phyloP scores from a whole-genome alignment of 306 rosid species.

The Abrus precatorius region DNA sequence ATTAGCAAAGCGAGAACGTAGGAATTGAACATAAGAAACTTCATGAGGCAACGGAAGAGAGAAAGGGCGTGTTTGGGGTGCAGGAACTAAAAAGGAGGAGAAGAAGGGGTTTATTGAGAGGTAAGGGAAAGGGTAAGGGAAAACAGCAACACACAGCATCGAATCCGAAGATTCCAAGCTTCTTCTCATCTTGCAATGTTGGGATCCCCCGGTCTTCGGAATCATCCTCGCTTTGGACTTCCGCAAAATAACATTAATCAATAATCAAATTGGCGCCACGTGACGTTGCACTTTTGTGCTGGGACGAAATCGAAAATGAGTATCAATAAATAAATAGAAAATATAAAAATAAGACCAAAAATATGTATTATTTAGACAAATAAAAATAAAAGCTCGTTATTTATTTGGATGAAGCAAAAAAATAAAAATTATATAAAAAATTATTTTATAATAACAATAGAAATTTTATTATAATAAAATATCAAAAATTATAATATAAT shows the following conservation, averaged over 20 bases:
- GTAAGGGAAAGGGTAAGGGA: neutral
- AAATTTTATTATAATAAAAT: too few relatives aligned
- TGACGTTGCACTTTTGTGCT: too few relatives aligned
- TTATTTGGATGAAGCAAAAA: too few relatives aligned
- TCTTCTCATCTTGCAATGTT: constrained; percentile 41
- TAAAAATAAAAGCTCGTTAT: too few relatives aligned
- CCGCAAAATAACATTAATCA: neutral
- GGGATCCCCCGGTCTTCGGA: constrained; percentile 29
- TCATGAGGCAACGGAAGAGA: constrained; percentile 41
- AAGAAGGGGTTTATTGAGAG: neutral
- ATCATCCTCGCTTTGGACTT: constrained; percentile 13
- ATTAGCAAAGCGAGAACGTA: constrained; percentile 34
- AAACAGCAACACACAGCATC: constrained; percentile 10
- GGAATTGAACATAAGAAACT: neutral
- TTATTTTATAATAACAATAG: too few relatives aligned
- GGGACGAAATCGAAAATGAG: too few relatives aligned
- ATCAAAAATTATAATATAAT: too few relatives aligned
- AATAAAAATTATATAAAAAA: too few relatives aligned
- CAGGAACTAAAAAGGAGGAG: neutral
- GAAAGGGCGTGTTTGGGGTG: neutral
- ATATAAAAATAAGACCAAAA: too few relatives aligned
- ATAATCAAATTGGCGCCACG: too few relatives aligned
- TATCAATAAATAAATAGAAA: too few relatives aligned
- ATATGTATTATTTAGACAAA: too few relatives aligned
- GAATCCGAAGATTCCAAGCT: constrained; percentile 51